phyloP scores from a whole-genome alignment of 129 eudicot genomes.

The Scalesia atractyloides region DNA sequence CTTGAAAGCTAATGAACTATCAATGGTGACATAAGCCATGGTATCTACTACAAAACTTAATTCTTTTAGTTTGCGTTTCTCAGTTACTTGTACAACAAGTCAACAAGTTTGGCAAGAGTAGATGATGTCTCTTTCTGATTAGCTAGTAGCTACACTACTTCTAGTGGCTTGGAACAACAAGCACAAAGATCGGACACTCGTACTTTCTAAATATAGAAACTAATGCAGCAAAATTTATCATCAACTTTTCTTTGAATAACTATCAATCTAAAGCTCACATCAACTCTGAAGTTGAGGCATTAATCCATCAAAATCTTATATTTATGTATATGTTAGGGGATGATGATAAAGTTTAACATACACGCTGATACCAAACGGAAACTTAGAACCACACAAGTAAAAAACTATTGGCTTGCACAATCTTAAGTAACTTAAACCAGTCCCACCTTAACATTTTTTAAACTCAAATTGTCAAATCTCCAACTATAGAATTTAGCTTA shows the following conservation, averaged over 20 bases:
- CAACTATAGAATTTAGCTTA: conserved; percentile 3
- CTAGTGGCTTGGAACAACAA: conserved; percentile 4
- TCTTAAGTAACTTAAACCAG: neutral
- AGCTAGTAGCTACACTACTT: neutral
- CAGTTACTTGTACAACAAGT: conserved; percentile 11
- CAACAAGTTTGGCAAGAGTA: conserved; percentile 15
- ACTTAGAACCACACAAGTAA: neutral
- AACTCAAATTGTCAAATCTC: conserved; percentile 8
- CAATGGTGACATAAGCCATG: conserved; percentile 1
- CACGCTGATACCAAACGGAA: neutral
- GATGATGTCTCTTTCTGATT: conserved; percentile 11
- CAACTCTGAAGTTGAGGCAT: neutral
- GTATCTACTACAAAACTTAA: neutral
- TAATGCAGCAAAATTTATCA: conserved; percentile 9
- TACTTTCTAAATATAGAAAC: conserved; percentile 2
- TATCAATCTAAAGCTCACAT: conserved; percentile 11
- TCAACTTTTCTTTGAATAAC: conserved; percentile 8
- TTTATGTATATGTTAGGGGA: neutral
- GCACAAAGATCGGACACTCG: conserved; percentile 5
- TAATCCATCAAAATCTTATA: conserved; percentile 7
- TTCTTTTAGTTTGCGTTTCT: conserved; percentile 4
- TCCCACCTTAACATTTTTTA: neutral
- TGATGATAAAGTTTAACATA: conserved; percentile 13
- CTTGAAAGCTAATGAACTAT: neutral
- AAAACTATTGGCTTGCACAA: conserved; percentile 2